Base-by-base conservation (phyloP, 2,329 filamentous ascomycete genomes). In the Cadophora malorum region DNA sequence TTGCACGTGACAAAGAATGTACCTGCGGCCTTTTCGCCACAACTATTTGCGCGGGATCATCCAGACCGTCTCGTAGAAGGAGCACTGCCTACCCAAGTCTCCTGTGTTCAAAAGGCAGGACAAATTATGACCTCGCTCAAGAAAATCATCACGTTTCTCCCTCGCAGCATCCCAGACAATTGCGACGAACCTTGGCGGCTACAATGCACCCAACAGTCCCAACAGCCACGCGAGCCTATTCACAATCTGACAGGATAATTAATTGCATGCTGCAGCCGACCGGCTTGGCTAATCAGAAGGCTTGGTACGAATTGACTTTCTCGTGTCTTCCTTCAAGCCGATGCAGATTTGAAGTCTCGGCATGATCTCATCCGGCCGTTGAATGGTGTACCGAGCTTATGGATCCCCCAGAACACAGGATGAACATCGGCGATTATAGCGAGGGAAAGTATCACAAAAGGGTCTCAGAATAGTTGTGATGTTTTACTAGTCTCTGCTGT, bases 281-380 rank as follows among this genome's bases (percentile, higher is more conserved):
- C 45, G 45, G 45, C 45, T 49, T 49, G 45, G 45, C 45, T 21
- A 49, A 21, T 49, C 6, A 49, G 19, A 21, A 49, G 41, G 12
- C 41, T 19, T 45, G 41, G 41, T 45, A 45, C 12, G 45, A 49
- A 49, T 49, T 49, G 45, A 49, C 19, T 49, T 49, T 49, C 45
- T 19, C 45, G 6, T 49, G 12, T 55, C 52, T 55, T 55, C 52
- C 52, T 55, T 55, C 52, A 31, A 55, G 52, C 52, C 52, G 52
- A 33, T 33, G 25, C 45, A 31, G 16, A 55, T 33, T 45, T 28
- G 16, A 53, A 55, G 52, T 25, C 52, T 33, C 52, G 52, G 52
- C 52, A 55, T 55, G 52, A 55, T 55, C 52, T 55, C 52, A 55
- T 55, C 52, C 52, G 52, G 52, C 14, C 52, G 52, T 33, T 28